Evolutionary conservation across 2,329 filamentous ascomycete species (phyloP), one percentile per base, ranked within the genome.

Genomic region (Akanthomyces uredinophilus): DNA sequence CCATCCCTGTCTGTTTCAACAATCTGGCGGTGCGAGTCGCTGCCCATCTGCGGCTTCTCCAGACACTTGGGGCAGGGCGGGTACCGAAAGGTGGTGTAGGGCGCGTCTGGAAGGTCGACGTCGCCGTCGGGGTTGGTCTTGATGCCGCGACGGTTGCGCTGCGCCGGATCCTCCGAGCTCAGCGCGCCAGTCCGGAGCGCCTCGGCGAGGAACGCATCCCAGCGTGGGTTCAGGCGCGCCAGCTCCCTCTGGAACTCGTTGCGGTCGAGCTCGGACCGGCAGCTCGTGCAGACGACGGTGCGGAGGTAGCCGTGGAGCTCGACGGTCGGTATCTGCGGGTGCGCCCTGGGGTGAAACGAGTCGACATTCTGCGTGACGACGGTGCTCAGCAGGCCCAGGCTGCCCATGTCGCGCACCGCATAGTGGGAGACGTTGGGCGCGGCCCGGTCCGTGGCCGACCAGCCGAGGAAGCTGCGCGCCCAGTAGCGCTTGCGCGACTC

Each of bases 301-400:
- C 93, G 85, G 54, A 99, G 81, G 74, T 95, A 96, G 67, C 95
- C 95, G 74, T 99, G 95, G 55, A 99, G 82, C 75, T 98, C 94
- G 51, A 96, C 79, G 11, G 91, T 95, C 6, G 85, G 83, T 49
- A 93, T 76, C 11, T 80, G 72, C 0, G 92, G 91, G 73, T 97
- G 93, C 1, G 92, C 89, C 63, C 78, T 77, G 2, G 83, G 80
- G 74, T 99, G 95, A 72, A 99, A 96, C 2, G 92, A 96, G 76
- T 99, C 95, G 57, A 99, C 95, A 71, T 98, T 98, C 73, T 99
- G 95, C 46, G 95, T 98, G 67, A 99, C 87, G 63, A 97, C 90
- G 59, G 80, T 85, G 62, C 83, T 84, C 47, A 97, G 79, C 55
- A 92, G 76, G 2, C 92, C 93, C 66, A 95, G 78, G 5, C 82